Percentiles rank a stretch among this genome's conserved stretches.
Evolutionary conservation across 805 yeast genomes (phyloP).

Genomic region (Schwanniomyces sp.): DNA sequence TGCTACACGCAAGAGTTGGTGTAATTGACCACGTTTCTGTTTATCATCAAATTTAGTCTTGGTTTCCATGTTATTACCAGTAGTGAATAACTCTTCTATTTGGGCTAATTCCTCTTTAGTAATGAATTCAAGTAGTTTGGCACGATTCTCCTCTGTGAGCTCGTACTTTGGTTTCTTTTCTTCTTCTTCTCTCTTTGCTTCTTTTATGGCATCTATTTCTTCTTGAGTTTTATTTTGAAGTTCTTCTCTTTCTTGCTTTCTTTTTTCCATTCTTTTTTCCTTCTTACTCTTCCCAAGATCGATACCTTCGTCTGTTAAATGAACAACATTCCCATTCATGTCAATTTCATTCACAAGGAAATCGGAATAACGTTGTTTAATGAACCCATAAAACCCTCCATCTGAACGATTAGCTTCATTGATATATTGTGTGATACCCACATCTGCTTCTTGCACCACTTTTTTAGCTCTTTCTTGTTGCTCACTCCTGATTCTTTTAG

Average conservation of each 20-base stretch:
- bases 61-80: constrained; percentile 61
- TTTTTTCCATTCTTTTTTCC: constrained; percentile 46
- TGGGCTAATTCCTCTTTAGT: constrained; percentile 61
- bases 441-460: constrained; percentile 72
- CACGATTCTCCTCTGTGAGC: constrained; percentile 46
- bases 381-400: constrained; percentile 69
- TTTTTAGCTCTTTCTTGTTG: constrained; percentile 16
- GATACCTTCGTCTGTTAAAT: constrained; percentile 72
- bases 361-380: constrained; percentile 91
- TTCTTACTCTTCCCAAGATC: constrained; percentile 44
- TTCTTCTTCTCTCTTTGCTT: constrained; percentile 20
- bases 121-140: constrained; percentile 50
- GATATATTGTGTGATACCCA: constrained; percentile 79
- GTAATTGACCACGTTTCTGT: constrained; percentile 72
- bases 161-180: constrained; percentile 34
- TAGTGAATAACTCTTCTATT: constrained; percentile 53
- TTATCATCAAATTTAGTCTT: constrained; percentile 61
- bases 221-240: constrained; percentile 31
- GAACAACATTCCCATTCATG: constrained; percentile 66
- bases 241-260: constrained; percentile 37
- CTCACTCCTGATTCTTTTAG: constrained; percentile 14
- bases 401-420: constrained; percentile 37
- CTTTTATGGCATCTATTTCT: constrained; percentile 29
- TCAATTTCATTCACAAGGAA: constrained; percentile 90
- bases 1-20: constrained; percentile 69